Conservation (phyloP, 257 asterid species). For the Catharanthus roseus region DNA sequence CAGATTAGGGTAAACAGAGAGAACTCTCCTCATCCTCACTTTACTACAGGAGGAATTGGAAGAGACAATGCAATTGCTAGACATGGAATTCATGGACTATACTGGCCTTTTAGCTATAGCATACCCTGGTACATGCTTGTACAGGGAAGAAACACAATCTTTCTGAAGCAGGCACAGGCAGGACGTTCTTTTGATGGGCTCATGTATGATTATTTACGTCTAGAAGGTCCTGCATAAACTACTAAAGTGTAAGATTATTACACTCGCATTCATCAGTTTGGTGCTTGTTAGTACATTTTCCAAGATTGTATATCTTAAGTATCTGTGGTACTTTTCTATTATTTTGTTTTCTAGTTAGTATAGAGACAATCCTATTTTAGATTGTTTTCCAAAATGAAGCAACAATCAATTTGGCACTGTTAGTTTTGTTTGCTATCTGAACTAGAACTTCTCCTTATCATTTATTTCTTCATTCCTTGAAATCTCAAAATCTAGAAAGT, state of each 20-base stretch:
- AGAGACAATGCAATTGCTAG: constrained; percentile 77
- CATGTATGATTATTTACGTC: constrained; percentile 77
- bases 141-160: constrained; percentile 33
- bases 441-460: no score
- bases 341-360: no score
- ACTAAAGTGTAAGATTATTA: neutral
- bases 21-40: constrained; percentile 19
- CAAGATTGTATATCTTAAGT: neutral
- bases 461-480: no score
- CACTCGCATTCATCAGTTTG: neutral
- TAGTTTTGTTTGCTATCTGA: no score
- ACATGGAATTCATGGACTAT: constrained; percentile 80
- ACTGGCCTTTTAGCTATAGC: constrained; percentile 44
- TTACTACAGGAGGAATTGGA: constrained; percentile 57
- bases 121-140: constrained; percentile 37
- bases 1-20: constrained; percentile 28
- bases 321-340: no score
- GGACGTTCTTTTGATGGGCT: constrained; percentile 47
- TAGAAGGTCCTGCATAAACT: constrained; percentile 38
- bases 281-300: no score
- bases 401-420: no score
- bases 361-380: no score
- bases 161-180: constrained; percentile 52
- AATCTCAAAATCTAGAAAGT: no score
- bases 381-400: no score